Base-by-base conservation (phyloP, 768 basidiomycete genomes). In the Boletus subparvulus region DNA sequence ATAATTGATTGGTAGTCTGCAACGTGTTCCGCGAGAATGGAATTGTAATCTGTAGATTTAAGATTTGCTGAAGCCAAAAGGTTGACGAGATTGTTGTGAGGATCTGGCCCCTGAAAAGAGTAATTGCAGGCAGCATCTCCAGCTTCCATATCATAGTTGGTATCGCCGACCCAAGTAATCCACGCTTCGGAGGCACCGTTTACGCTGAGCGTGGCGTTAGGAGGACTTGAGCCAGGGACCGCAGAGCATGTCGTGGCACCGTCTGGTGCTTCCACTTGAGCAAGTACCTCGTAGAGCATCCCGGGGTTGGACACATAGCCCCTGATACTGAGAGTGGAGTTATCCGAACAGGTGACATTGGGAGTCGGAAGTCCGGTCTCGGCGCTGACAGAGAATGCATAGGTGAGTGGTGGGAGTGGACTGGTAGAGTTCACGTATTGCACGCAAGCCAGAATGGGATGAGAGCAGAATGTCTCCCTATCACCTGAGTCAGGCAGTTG, bases 101-200 rank as follows among this genome's bases (percentile, higher is more conserved):
- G 86, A 58, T 89, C 84, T 0, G 75, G 52, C 7, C 87, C 87
- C 32, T 73, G 67, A 78, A 91, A 91, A 4, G 86, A 79, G 63
- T 84, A 90, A 42, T 73, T 68, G 64, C 77, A 77, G 14, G 77
- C 77, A 4, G 72, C 74, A 58, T 82, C 78, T 32, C 88, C 88
- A 1, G 87, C 83, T 59, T 80, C 69, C 69, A 83, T 81, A 57
- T 82, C 75, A 65, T 85, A 90, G 46, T 89, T 79, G 16, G 89
- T 90, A 30, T 78, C 86, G n/a, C 87, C 88, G 17, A 84, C 81
- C 87, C 87, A 90, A 8, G 82, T 80, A 61, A 89, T 70, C 85
- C 83, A 87, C 0, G 83, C 77, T 55, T 85, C 83, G 2, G 73
- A 72, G 28, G 80, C 74, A 19, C 74, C 69, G 8, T 65, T 67